These are phyloP conservation scores for Monosporascus sp. DNA, from an alignment of 2,329 filamentous ascomycete genomes.

Conservation along the genomic window DNA sequence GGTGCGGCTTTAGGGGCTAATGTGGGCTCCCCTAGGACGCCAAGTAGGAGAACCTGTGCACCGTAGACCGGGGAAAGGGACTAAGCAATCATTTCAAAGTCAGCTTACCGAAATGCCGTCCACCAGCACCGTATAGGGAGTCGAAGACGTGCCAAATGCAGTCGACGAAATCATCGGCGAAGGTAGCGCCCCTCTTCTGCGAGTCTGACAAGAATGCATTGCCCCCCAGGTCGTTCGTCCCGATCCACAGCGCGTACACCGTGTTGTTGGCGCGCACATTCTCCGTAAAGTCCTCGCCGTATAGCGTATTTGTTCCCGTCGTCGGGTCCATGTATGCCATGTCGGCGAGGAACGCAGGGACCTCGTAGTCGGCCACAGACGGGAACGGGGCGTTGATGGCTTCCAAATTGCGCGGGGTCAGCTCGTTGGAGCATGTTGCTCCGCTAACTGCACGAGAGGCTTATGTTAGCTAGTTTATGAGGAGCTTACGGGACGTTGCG, in stretches of 20 bases:
- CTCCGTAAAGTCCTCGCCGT: conserved; percentile 23
- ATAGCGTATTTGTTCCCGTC: conserved; percentile 30
- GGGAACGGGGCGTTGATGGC: conserved; percentile 53
- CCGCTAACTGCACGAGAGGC: conserved; percentile 47
- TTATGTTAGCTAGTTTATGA: neutral
- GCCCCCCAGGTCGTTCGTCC: conserved; percentile 71
- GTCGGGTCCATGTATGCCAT: conserved; percentile 24
- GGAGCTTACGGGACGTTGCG: neutral
- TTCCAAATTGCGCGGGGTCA: conserved; percentile 51
- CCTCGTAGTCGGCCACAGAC: conserved; percentile 55
- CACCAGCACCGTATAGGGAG: conserved; percentile 59
- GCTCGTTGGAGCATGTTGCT: conserved; percentile 65
- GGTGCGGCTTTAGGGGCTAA: neutral
- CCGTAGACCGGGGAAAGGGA: too few relatives aligned
- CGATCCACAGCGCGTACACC: conserved; percentile 74
- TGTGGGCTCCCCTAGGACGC: too few relatives aligned
- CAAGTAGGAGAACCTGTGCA: too few relatives aligned
- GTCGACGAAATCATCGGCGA: conserved; percentile 56
- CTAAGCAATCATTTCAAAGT: too few relatives aligned
- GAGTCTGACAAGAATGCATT: conserved; percentile 61
- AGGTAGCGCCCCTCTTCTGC: conserved; percentile 54
- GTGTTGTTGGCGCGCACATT: conserved; percentile 46
- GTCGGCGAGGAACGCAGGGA: conserved; percentile 52
- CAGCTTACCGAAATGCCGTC: conserved; percentile 50
- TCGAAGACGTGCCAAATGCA: conserved; percentile 63